Evolutionary conservation across 2,329 filamentous ascomycete genomes (phyloP), one percentile per base, ranked within the genome.

Genomic region (Shiraia sp.): DNA sequence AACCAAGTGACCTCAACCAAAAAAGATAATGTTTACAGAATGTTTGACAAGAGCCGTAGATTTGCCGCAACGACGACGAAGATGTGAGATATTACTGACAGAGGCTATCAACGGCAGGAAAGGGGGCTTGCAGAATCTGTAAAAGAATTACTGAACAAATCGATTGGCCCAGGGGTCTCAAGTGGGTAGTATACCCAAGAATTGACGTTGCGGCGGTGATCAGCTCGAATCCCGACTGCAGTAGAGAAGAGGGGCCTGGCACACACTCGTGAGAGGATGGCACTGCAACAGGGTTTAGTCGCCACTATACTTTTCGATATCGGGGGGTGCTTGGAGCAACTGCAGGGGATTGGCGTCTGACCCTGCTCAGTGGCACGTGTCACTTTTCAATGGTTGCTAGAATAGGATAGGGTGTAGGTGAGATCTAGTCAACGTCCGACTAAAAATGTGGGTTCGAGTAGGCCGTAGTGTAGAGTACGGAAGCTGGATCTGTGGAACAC

Each of bases 151-250:
- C n/a, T n/a, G n/a, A n/a, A n/a, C n/a, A n/a, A n/a, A n/a, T n/a
- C n/a, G 45, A 40, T 27, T 36, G 43, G 44, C 17, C 41, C 46
- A 47, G 36, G 47, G 42, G 32, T 34, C 22, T 45, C 23, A 38
- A 38, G 45, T 45, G 51, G 40, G 45, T 45, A 45, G 36, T 40
- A 39, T 47, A 32, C 47, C 35, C 41, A 48, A 44, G 42, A 53
- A 41, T 57, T 55, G 55, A 62, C 53, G 60, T 61, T 62, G 55
- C 56, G 53, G 48, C 43, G 50, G 30, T 51, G 48, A 61, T 61
- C 57, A 62, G 57, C 55, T 48, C 43, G 49, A 50, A 47, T 53
- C 45, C 55, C 47, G 57, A 57, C 40, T 48, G 47, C 40, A 48
- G 40, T 40, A 40, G 38, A 48, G 42, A 32, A 39, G 49, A 27